Evolutionary conservation across 1,284 basidiomycete genomes (phyloP), one percentile per base, ranked within the genome.

Genomic region (Ceratobasidium papillatum): DNA sequence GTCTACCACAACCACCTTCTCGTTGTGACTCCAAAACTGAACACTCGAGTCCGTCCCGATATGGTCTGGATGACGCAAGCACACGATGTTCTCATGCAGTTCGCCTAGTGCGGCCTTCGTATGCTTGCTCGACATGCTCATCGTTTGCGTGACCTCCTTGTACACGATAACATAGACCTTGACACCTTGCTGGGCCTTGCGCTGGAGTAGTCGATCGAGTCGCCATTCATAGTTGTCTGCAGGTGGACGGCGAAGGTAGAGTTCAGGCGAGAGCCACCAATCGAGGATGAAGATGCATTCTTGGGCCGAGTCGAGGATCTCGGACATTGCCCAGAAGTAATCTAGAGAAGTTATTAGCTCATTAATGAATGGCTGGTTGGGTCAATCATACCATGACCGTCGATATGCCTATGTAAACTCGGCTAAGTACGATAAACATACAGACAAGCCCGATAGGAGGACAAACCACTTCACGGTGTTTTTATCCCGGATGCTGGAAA

Each of bases 271-370:
- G 74, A 98, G 87, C 95, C 92, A 94, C 93, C 94, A 96, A 79
- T 96, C 94, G 87, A 84, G 79, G 64, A 85, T 85, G 82, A 95
- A 95, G 78, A 95, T 95, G 51, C 84, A 88, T 80, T 93, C 90
- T 76, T 85, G 85, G 1, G 92, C 91, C 58, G 83, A 88, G 65
- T 97, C 94, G 30, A 98, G 86, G 81, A 96, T 86, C 83, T 96
- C 94, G 1, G 94, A 94, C 38, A 97, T 81, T 0, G 96, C 95
- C 88, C 92, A 97, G 87, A 98, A 94, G 82, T 96, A 98, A 83
- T 98, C 85, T 78, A 45, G 38, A 38, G 19, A 14, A 56, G 2
- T 5, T 32, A n/a, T 71, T 22, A 71, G 38, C 47, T 14, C 2
- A 19, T 30, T 2, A 1, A 27, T 49, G 22, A 9, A 14, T 43